Percentiles rank a stretch among this genome's conserved stretches.
Conservation (phyloP, 2,329 filamentous ascomycete genomes). For the Exophiala sideris region DNA sequence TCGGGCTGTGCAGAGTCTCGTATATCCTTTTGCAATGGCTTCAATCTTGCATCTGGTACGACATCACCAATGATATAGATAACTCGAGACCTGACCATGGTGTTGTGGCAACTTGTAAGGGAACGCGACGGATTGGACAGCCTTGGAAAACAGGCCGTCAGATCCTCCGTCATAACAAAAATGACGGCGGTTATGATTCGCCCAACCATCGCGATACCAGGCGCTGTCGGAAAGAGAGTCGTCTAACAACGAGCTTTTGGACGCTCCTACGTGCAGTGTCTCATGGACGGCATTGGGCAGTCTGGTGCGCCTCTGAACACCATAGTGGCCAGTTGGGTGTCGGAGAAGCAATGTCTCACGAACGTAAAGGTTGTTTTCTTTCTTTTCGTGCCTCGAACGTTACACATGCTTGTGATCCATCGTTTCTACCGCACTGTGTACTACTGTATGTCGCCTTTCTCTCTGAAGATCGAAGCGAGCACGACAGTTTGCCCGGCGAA, state of each 20-base stretch:
- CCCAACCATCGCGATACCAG: conserved; percentile 8
- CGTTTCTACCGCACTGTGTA: no score
- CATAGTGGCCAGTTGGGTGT: conserved; percentile 6
- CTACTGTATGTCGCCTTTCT: not conserved
- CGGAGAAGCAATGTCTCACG: conserved; percentile 10
- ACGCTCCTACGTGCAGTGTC: not conserved
- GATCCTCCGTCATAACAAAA: conserved; percentile 4
- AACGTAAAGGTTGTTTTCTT: not conserved
- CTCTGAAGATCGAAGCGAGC: conserved; percentile 14
- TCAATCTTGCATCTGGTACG: conserved; percentile 8
- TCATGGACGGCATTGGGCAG: conserved; percentile 11
- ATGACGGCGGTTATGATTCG: conserved; percentile 17
- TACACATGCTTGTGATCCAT: conserved; percentile 7
- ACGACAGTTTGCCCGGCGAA: not conserved
- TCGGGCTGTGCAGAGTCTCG: conserved; percentile 1
- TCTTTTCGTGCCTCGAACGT: not conserved
- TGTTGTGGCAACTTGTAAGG: not conserved
- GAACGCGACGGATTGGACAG: conserved; percentile 9
- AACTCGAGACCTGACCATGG: not conserved
- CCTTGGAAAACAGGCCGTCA: not conserved
- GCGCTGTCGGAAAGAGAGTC: not conserved
- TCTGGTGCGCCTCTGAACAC: not conserved
- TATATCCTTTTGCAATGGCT: not conserved
- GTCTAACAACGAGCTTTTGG: no score
- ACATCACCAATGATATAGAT: conserved; percentile 16